phyloP scores from a whole-genome alignment of 1,284 basidiomycete species.

The Boletellus deceptivus region DNA sequence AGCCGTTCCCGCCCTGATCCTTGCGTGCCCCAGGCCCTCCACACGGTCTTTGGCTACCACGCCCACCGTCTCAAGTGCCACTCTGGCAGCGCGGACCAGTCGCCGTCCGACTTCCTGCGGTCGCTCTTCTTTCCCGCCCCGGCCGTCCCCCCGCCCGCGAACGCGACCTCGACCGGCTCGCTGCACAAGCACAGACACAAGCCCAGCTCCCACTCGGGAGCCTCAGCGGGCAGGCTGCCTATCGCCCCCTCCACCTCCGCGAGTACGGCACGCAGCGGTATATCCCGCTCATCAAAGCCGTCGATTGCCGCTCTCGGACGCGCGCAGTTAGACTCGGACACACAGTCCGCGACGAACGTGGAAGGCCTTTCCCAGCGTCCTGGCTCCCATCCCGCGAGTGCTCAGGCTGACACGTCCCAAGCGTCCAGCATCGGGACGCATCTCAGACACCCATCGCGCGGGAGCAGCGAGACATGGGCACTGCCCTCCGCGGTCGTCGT shows the following conservation, averaged over 20 bases:
- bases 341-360: neutral
- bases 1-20: neutral
- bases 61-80: conserved; percentile 57
- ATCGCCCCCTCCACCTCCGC: conserved; percentile 15
- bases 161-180: conserved; percentile 21
- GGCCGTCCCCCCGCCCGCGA: conserved; percentile 27
- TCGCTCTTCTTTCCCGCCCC: conserved; percentile 49
- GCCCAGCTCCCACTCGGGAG: conserved; percentile 23
- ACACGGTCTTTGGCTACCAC: conserved; percentile 54
- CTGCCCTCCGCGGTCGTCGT: conserved; percentile 66
- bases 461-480: conserved; percentile 19
- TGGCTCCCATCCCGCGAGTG: conserved; percentile 4
- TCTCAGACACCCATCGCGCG: conserved; percentile 14
- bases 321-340: conserved; percentile 15
- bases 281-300: conserved; percentile 22
- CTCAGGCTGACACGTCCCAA: conserved; percentile 22
- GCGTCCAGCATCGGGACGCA: conserved; percentile 24
- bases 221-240: conserved; percentile 15
- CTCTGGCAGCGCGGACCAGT: conserved; percentile 22
- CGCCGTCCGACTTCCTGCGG: conserved; percentile 45
- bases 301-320: conserved; percentile 15
- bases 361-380: conserved; percentile 11
- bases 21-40: conserved; percentile 46
- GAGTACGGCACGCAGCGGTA: conserved; percentile 23
- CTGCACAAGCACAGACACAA: conserved; percentile 26